Percentiles rank a stretch among this genome's conserved stretches.
phyloP scores from a whole-genome alignment of 176 grass and related monocot genomes.

The Ensete glaucum region DNA sequence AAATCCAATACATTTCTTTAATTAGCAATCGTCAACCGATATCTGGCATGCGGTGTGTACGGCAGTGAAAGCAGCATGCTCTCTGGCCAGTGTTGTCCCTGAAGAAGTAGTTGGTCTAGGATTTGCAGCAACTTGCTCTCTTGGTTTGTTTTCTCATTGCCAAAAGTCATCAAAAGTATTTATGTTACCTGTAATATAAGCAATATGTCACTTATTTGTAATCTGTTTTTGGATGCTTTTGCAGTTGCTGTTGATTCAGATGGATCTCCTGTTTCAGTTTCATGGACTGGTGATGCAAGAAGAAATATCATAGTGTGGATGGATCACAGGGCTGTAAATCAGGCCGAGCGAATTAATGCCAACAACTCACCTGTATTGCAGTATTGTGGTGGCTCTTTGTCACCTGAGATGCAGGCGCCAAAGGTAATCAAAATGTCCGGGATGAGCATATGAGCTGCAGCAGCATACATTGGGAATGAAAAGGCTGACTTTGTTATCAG shows the following conservation, averaged over 20 bases:
- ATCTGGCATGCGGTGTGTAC: slow-evolving; percentile 92
- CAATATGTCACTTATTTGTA: background rate
- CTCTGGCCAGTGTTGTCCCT: slow-evolving; percentile 36
- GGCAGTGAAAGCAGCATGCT: slow-evolving; percentile 62
- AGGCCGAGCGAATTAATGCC: slow-evolving; percentile 78
- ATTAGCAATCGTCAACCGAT: slow-evolving; percentile 85
- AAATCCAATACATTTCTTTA: slow-evolving; percentile 17
- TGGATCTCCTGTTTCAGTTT: slow-evolving; percentile 81
- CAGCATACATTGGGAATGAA: background rate
- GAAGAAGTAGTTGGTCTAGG: slow-evolving; percentile 61
- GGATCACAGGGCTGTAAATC: slow-evolving; percentile 87
- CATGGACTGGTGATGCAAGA: slow-evolving; percentile 71
- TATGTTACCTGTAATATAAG: background rate
- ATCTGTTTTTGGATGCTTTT: slow-evolving; percentile 14
- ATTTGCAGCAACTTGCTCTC: slow-evolving; percentile 88
- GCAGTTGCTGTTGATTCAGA: slow-evolving; percentile 88
- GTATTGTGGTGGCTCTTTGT: slow-evolving; percentile 80
- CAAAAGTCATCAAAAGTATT: background rate
- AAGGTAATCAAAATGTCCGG: slow-evolving; percentile 36
- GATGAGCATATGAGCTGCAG: no score
- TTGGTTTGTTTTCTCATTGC: slow-evolving; percentile 42
- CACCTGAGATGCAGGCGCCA: slow-evolving; percentile 95
- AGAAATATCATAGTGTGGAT: slow-evolving; percentile 97
- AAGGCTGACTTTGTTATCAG: background rate
- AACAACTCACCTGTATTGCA: slow-evolving; percentile 68